Conservation (phyloP, 129 eudicot genomes). For the Logfia minima region DNA sequence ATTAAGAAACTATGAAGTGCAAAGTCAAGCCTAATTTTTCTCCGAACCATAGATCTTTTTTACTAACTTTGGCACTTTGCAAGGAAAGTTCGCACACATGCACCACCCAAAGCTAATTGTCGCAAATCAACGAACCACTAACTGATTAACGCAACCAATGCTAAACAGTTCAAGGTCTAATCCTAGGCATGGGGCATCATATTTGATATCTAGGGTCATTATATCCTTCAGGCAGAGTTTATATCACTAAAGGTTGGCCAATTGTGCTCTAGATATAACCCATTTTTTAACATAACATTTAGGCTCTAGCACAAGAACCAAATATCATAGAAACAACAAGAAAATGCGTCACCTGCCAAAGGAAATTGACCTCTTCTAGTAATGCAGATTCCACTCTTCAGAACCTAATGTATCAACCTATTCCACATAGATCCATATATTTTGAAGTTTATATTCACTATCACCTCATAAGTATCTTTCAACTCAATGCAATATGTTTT, state of each 20-base stretch:
- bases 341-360: not conserved
- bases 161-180: not conserved
- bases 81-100: not conserved
- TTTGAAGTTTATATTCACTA: not conserved
- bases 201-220: no score
- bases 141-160: not conserved
- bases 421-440: not conserved
- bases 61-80: not conserved
- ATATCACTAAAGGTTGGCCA: no score
- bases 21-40: not conserved
- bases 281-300: not conserved
- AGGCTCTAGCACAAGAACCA: not conserved
- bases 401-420: not conserved
- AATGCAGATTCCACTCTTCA: not conserved
- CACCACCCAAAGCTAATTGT: not conserved
- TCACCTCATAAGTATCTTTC: not conserved
- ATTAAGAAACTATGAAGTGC: not conserved
- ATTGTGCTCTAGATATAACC: no score
- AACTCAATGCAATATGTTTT: not conserved
- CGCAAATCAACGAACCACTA: not conserved
- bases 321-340: not conserved
- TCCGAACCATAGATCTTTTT: not conserved
- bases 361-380: not conserved
- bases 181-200: not conserved
- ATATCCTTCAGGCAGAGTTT: no score